Base-by-base conservation (phyloP, 106 monocot genomes). In the Dendrobium nobile region DNA sequence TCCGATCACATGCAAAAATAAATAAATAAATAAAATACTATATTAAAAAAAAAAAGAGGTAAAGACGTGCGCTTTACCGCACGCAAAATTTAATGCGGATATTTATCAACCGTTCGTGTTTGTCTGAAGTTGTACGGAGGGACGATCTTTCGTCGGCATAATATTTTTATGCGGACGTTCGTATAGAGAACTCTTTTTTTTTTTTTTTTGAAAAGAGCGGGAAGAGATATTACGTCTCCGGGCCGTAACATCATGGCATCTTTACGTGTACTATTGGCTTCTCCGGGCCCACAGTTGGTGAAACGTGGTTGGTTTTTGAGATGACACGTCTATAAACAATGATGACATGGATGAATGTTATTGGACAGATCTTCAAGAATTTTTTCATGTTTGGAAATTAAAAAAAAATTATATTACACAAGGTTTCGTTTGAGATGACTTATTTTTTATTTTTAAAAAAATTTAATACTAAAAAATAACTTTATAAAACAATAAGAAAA, bases 1-100 rank as follows among this genome's bases (percentile, higher is more conserved):
- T 41, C 73, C 41, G 1, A 18, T 31, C 73, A 33, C 73, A 73
- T 73, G 73, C 73, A 37, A 73, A 73, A 41, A 73, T 51, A 51
- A 73, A 64, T 20, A 64, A 64, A 8, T 64, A 59, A 59, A n/a
- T 37, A 37, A 37, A 59, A 19, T 24, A 7, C n/a, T 24, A 64
- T 0, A 22, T 7, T 8, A 64, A 27, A 65, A 65, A 65, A 26
- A 1, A 26, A 65, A 26, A 26, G 1, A 26, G 10, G 6, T 26
- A 65, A 65, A 24, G 26, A 22, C 26, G 64, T 8, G 24, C 64
- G 24, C 24, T 64, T 65, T 22, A 65, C 64, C 64, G 64, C 64
- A 26, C 24, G 15, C 24, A 26, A n/a, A 24, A 6, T 65, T 24
- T 10, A 8, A 65, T 65, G 26, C 64, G 64, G 64, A 65, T 15